Evolutionary conservation across 768 basidiomycete genomes (phyloP).

Genomic region (Suillus brevipes): DNA sequence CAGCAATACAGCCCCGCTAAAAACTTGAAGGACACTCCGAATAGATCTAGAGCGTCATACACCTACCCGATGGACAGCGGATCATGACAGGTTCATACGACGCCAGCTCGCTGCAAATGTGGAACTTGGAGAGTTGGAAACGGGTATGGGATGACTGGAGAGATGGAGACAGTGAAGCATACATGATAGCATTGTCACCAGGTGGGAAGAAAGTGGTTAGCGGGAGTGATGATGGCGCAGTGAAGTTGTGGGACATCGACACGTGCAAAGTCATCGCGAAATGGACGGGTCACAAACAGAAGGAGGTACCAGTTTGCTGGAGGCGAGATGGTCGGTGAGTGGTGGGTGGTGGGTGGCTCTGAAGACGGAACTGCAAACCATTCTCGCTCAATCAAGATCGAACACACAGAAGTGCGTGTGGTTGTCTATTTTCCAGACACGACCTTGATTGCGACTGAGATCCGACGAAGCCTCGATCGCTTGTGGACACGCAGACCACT

Average conservation of each 20-base stretch:
- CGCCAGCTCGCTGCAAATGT: neutral
- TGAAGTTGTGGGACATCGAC: neutral
- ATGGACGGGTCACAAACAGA: neutral
- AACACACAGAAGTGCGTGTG: neutral
- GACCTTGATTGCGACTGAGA: neutral
- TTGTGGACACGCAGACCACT: no score
- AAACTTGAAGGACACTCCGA: neutral
- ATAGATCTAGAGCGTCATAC: neutral
- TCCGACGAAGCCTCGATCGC: no score
- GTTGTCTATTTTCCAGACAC: conserved; percentile 3
- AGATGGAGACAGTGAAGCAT: neutral
- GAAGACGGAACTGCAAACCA: neutral
- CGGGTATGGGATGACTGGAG: neutral
- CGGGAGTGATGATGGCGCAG: neutral
- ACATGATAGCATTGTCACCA: neutral
- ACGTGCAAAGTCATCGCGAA: neutral
- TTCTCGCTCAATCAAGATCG: neutral
- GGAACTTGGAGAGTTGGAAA: neutral
- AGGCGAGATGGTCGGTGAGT: neutral
- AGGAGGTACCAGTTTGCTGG: neutral
- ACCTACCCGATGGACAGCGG: neutral
- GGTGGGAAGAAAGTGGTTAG: neutral
- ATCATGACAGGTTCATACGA: neutral
- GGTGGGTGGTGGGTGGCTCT: neutral
- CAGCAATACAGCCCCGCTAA: neutral